Base-by-base conservation (phyloP, 345 rosid species). In the Erysimum cheiranthoides region DNA sequence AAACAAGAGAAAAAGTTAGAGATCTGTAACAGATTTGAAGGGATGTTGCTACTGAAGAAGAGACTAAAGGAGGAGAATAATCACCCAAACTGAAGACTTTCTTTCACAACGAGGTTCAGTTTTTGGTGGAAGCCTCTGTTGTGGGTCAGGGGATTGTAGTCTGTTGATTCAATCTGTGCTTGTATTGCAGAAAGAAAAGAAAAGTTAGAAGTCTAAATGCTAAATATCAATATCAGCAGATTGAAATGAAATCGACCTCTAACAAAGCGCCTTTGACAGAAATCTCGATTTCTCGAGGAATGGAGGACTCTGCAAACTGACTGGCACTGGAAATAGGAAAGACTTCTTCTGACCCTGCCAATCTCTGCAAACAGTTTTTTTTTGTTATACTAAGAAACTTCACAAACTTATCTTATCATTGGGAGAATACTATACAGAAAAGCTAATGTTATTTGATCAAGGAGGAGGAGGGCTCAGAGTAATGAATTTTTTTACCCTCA, bases 91-190 rank as follows among this genome's bases (percentile, higher is more conserved):
- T 87, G 91, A 79, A 90, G 82, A 86, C 96, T 93, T 73, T 87
- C 89, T 58, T 87, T 86, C 30, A 93, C 84, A 53, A 87, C 85
- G 75, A 74, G 70, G 79, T 87, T 91, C 75, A 91, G 79, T 68
- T 85, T 89, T 80, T 85, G 86, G 81, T 93, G 97, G 82, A 93
- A 86, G 59, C 97, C 97, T 85, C 98, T 86, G 70, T 80, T 88
- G 60, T 89, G 89, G 65, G 50, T 84, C 73, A 91, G 30, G 36
- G 98, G 98, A 76, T 91, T 79, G 75, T 91, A 93, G 81, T 86
- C 93, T 77, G 80, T 79, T 59, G 81, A 80, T 58, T 88, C 89
- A 79, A 91, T 82, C 98, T 93, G 87, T 93, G 87, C 45, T 61
- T 68, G 10, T 61, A 14, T 31, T 45, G 2, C 28, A 46, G 12